Evolutionary conservation across 164 flowering plant species (phyloP), one percentile per base, ranked within the genome.

Genomic region (Piper betle): DNA sequence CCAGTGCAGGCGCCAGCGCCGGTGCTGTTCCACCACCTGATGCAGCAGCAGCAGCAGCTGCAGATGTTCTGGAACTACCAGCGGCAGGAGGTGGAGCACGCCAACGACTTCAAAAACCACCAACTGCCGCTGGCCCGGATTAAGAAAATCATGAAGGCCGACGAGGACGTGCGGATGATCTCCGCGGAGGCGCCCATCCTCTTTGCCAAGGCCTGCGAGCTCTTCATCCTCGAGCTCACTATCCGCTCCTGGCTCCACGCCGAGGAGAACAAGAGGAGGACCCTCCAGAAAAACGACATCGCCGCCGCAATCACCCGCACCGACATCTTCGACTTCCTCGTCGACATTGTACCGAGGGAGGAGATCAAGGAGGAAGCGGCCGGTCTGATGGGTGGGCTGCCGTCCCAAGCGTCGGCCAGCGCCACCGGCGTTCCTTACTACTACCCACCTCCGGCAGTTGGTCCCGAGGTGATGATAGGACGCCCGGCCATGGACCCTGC

Each of bases 101-200:
- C 64, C 5, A 80, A 71, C 70, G 98, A 91, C 60, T 91, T 91
- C 78, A 86, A 83, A 83, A 88, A 86, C 92, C 98, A 88, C 73
- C 85, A 80, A 67, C 88, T 91, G 5, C 97, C 97, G 2, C 65
- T 91, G 10, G 97, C 97, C 0, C 84, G 97, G 33, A 91, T 91
- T 75, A 91, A 91, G 85, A 91, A 91, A 80, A 91, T 91, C 73
- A 91, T 91, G 97, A 91, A 91, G 62, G 97, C 97, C 10, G 97
- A 91, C 55, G 97, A 91, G 62, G 97, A 91, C 62, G 97, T 91
- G 17, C 82, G 97, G 57, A 91, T 88, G 97, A 91, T 88, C 62
- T 84, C 94, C 6, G 96, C 97, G 16, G 97, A 88, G 67, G 94
- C 97, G 9, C 94, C 97, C 5, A 75, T 91, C 33, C 71, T 88